Conservation (phyloP, 768 basidiomycete genomes). For the Mycena olivaceomarginata region DNA sequence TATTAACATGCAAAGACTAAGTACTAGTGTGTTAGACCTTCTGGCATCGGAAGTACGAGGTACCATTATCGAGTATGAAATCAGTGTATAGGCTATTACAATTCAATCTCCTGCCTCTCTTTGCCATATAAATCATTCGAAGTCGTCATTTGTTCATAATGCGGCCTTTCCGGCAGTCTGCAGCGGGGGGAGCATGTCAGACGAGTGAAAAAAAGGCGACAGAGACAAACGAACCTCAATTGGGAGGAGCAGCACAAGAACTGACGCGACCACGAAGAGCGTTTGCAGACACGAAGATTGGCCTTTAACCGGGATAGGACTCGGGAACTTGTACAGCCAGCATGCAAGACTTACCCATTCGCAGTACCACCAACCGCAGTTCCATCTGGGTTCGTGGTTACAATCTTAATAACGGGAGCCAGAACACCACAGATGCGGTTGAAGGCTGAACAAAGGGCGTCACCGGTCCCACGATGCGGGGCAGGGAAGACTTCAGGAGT, state of each 20-base stretch:
- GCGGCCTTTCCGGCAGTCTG: constrained; percentile 60
- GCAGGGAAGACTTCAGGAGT: constrained; percentile 78
- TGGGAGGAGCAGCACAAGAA: constrained; percentile 64
- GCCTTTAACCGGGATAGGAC: constrained; percentile 50
- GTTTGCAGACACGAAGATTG: constrained; percentile 70
- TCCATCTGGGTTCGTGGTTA: constrained; percentile 59
- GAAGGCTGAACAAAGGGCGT: constrained; percentile 68
- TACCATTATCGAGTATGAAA: constrained; percentile 3
- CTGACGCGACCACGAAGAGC: constrained; percentile 63
- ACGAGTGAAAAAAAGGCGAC: background rate
- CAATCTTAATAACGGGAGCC: constrained; percentile 70
- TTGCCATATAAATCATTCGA: constrained; percentile 1
- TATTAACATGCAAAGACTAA: too few species aligned
- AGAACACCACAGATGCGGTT: constrained; percentile 70
- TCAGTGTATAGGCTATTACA: constrained; percentile 10
- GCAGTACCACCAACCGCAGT: constrained; percentile 53
- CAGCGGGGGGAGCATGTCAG: background rate
- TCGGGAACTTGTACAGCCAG: background rate
- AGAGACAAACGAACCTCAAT: constrained; percentile 62
- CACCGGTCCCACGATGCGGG: constrained; percentile 73
- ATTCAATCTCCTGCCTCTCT: constrained; percentile 16
- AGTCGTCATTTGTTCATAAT: constrained; percentile 44
- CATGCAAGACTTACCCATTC: constrained; percentile 56
- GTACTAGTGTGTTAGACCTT: background rate
- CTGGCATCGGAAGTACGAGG: background rate